These are phyloP conservation scores for Trametes maxima DNA, from an alignment of 768 basidiomycete species.

Conservation along the genomic window DNA sequence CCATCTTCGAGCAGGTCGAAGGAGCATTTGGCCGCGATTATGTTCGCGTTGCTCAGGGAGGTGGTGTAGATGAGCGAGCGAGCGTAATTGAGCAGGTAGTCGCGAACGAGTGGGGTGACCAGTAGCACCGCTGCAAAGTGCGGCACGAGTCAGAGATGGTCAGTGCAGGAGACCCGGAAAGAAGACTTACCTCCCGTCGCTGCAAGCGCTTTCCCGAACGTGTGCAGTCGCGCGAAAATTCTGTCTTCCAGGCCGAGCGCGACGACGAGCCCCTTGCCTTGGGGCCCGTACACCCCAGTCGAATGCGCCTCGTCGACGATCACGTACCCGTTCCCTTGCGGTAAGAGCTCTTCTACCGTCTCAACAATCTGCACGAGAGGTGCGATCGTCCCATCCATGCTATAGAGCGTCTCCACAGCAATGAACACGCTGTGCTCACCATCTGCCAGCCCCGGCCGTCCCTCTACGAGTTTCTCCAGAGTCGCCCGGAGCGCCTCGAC, in stretches of 20 bases:
- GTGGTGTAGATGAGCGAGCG: conserved; percentile 93
- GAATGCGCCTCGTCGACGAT: conserved; percentile 94
- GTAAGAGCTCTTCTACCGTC: conserved; percentile 61
- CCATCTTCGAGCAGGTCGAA: conserved; percentile 79
- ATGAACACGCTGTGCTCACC: conserved; percentile 66
- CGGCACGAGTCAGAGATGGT: not conserved
- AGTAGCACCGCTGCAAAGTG: conserved; percentile 69
- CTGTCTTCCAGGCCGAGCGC: conserved; percentile 68
- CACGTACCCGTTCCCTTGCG: conserved; percentile 65
- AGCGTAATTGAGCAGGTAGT: conserved; percentile 91
- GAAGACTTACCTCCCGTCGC: conserved; percentile 75
- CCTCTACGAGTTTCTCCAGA: conserved; percentile 44
- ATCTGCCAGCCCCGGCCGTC: conserved; percentile 38
- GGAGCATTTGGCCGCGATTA: conserved; percentile 74
- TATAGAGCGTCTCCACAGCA: conserved; percentile 87
- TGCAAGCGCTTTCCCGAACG: conserved; percentile 91
- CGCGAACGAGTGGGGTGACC: conserved; percentile 67
- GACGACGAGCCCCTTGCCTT: conserved; percentile 75
- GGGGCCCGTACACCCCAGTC: conserved; percentile 83
- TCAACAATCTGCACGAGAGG: conserved; percentile 71
- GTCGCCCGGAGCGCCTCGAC: conserved; percentile 48
- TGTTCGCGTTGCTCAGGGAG: conserved; percentile 72
- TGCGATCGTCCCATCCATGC: conserved; percentile 94
- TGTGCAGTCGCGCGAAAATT: conserved; percentile 80
- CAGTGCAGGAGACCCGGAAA: not conserved